Conservation (phyloP, 306 rosid genomes). For the Prunus dulcis region DNA sequence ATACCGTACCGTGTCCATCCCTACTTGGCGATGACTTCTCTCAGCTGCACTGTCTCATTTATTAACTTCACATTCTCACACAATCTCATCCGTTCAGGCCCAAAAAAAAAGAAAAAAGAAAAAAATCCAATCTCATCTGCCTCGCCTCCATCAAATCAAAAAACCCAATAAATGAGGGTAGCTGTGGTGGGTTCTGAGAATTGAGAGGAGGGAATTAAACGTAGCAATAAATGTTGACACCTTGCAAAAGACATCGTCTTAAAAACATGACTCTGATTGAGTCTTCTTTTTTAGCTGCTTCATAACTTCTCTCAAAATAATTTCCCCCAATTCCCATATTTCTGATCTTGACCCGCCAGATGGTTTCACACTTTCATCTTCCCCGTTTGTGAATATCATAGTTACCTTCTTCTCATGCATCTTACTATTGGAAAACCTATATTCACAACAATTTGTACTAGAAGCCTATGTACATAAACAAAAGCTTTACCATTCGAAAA, state of each 20-base stretch:
- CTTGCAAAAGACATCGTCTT: neutral
- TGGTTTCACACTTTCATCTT: too few species aligned
- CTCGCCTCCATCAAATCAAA: neutral
- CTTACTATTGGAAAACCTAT: too few species aligned
- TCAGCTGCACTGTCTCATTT: constrained; percentile 23
- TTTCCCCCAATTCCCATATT: neutral
- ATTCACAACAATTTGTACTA: too few species aligned
- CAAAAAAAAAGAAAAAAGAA: too few species aligned
- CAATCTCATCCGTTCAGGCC: neutral
- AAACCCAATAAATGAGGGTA: constrained; percentile 9
- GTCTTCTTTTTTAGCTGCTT: neutral
- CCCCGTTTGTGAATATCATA: too few species aligned
- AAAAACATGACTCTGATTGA: neutral
- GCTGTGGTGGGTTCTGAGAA: constrained; percentile 10
- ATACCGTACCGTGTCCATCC: too few species aligned
- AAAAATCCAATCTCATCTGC: too few species aligned
- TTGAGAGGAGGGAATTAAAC: neutral
- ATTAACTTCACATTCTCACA: constrained; percentile 38
- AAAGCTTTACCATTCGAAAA: too few species aligned
- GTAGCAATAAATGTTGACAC: constrained; percentile 5
- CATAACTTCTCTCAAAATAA: neutral
- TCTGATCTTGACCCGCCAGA: too few species aligned
- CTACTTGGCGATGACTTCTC: neutral
- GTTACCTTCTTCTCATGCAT: too few species aligned
- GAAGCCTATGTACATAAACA: too few species aligned